Conservation (phyloP, 306 rosid genomes). For the Cucumis sativus region Cucumber_9930_V3 NC_026660.2:30729001-30729500, state of each 20-base stretch:
- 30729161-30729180: slow-evolving; percentile 42
- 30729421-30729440: neutral
- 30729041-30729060: neutral
- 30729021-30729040: too few relatives aligned
- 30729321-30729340: slow-evolving; percentile 44
- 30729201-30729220: slow-evolving; percentile 60
- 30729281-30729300: slow-evolving; percentile 62
- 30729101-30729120: slow-evolving; percentile 11
- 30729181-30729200: slow-evolving; percentile 67
- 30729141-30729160: slow-evolving; percentile 30
- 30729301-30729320: slow-evolving; percentile 51
- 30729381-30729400: slow-evolving; percentile 40
- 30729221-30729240: slow-evolving; percentile 44
- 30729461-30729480: neutral
- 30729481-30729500: neutral
- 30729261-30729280: slow-evolving; percentile 53
- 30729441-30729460: neutral
- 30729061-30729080: neutral
- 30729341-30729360: slow-evolving; percentile 79
- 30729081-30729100: slow-evolving; percentile 35
- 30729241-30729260: slow-evolving; percentile 56
- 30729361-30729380: slow-evolving; percentile 82
- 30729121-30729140: slow-evolving; percentile 8
- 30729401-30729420: neutral
- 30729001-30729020: too few relatives aligned